A percentile compares a stretch with the other conserved stretches of the same genome.
These are phyloP conservation scores for Sphagnum contortum DNA, from an alignment of 225 moss, liverwort and hornwort species.

Conservation along the genomic window DNA sequence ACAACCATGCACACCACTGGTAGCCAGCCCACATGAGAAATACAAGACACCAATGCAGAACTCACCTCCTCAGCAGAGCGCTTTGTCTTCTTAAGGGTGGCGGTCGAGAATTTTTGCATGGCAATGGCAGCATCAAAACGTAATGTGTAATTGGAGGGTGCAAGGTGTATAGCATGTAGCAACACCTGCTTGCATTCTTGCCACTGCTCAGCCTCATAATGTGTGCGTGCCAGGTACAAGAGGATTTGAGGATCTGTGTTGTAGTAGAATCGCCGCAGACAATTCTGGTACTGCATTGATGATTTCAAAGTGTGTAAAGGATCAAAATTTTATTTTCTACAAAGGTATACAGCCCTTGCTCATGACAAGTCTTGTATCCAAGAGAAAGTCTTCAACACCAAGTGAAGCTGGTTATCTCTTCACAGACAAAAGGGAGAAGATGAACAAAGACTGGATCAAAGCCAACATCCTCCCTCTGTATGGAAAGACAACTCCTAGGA, in stretches of 20 bases:
- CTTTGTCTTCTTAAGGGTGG: conserved; percentile 83
- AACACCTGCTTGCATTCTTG: conserved; percentile 95
- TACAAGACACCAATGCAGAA: background rate
- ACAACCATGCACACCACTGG: no score
- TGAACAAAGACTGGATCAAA: background rate
- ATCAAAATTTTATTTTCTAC: no score
- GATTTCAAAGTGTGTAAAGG: no score
- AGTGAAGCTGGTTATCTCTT: background rate
- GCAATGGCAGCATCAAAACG: conserved; percentile 90
- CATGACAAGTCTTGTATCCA: no score
- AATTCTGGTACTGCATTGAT: conserved; percentile 64
- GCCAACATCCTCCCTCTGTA: no score
- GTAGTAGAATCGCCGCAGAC: conserved; percentile 79
- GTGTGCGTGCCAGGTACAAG: conserved; percentile 83
- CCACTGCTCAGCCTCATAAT: conserved; percentile 99
- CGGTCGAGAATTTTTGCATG: conserved; percentile 98
- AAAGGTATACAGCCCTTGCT: no score
- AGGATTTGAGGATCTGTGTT: conserved; percentile 92
- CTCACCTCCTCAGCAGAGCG: conserved; percentile 83
- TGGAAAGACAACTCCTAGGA: no score
- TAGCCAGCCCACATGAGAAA: background rate
- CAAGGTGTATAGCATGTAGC: conserved; percentile 87
- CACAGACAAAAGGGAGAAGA: background rate
- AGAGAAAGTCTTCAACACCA: no score
- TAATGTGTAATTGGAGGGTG: conserved; percentile 83